phyloP scores from a whole-genome alignment of 768 basidiomycete species.

The Podaxis sp. region DNA sequence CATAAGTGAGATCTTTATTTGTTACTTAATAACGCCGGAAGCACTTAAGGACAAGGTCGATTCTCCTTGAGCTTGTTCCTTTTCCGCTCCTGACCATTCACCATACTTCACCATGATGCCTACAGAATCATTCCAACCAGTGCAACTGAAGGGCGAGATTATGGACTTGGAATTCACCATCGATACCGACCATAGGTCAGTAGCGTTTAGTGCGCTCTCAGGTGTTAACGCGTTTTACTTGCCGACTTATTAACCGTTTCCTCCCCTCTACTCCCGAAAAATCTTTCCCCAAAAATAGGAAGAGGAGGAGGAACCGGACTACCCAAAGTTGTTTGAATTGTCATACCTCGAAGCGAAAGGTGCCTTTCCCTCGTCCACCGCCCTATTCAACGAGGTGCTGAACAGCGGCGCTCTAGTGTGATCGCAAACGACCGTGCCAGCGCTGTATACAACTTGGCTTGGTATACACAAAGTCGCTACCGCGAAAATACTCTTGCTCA shows the following conservation, averaged over 20 bases:
- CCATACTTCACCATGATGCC: constrained; percentile 43
- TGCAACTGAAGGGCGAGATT: constrained; percentile 72
- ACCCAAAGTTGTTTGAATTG: constrained; percentile 89
- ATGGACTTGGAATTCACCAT: constrained; percentile 76
- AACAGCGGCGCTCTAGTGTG: constrained; percentile 55
- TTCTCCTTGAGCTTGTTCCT: constrained; percentile 46
- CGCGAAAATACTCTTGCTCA: constrained; percentile 13
- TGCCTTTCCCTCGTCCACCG: constrained; percentile 29
- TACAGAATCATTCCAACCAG: constrained; percentile 51
- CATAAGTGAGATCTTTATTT: constrained; percentile 31
- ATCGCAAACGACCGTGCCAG: constrained; percentile 88
- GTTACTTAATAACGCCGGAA: constrained; percentile 64
- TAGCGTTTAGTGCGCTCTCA: constrained; percentile 20
- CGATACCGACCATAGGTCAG: constrained; percentile 66
- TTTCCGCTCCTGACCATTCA: constrained; percentile 34
- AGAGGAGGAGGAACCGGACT: constrained; percentile 86
- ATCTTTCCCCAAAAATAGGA: constrained; percentile 54
- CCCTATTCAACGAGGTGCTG: constrained; percentile 15
- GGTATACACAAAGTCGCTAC: constrained; percentile 39
- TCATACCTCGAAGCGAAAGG: constrained; percentile 94
- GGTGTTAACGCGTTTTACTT: constrained; percentile 30
- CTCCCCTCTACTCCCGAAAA: constrained; percentile 42
- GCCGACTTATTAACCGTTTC: constrained; percentile 48
- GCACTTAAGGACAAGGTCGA: constrained; percentile 49
- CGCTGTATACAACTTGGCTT: constrained; percentile 88